Base-by-base conservation (phyloP, 2,329 filamentous ascomycete genomes). In the Annulohypoxylon truncatum region DNA sequence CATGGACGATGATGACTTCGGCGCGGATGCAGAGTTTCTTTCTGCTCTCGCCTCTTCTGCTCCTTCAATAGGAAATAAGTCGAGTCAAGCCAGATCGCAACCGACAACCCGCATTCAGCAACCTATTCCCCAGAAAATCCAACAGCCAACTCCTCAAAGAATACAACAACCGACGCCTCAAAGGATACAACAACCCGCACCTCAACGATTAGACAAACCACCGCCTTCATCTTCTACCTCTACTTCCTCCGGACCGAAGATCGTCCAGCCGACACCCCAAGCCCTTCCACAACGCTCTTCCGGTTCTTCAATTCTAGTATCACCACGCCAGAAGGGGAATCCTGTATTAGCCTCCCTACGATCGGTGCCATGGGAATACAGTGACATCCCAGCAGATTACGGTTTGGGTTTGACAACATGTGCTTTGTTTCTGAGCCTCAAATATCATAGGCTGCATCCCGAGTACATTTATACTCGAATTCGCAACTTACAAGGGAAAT, bases 401-500 rank as follows among this genome's bases (percentile, higher is more conserved):
- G 91, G 95, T 7, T 84, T 98, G 22, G 95, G 96, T 0, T 77
- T 87, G 42, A 97, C 94, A 0, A 97, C 94, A 5, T 97, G 95
- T 75, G 94, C 93, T 0, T 85, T 99, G 4, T 99, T 98, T 77
- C 83, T 99, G 42, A 96, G 93, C 50, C 86, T 99, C 58, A 99
- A 98, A 79, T 99, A 99, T 79, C 96, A 99, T 79, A 93, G 95
- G 26, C 85, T 99, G 55, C 96, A 99, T 76, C 96, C 96, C 0
- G 96, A 99, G 80, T 99, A 99, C 82, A 93, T 99, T 74, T 98
- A 98, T 82, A 94, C 91, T 22, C 91, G 96, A 61, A 96, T 99
- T 72, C 90, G 92, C 55, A 89, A 90, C 51, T 83, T 99, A 3
- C 92, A 92, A 54, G 92, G 92, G 53, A 93, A 92, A 80, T 98